These are phyloP conservation scores for Psilocybe azurescens DNA, from an alignment of 768 basidiomycete species.

Conservation along the genomic window DNA sequence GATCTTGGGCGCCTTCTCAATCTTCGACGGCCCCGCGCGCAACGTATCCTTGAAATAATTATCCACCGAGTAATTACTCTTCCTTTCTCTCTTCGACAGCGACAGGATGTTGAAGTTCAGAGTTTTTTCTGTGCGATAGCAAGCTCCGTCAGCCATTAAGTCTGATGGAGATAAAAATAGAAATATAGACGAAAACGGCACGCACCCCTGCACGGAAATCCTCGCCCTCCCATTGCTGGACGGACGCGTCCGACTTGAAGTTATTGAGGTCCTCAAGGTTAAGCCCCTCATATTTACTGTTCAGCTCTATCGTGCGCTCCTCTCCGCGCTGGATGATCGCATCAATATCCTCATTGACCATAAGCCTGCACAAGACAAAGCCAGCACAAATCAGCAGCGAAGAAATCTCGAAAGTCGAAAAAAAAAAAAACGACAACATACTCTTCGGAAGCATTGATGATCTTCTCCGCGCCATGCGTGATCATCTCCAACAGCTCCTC, in stretches of 20 bases:
- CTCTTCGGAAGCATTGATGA: slow-evolving; percentile 83
- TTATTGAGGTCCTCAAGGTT: slow-evolving; percentile 95
- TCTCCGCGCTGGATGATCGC: slow-evolving; percentile 92
- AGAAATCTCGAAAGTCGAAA: not conserved
- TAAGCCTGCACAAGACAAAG: slow-evolving; percentile 46
- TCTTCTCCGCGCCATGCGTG: slow-evolving; percentile 95
- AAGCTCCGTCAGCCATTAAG: slow-evolving; percentile 6
- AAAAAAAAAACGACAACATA: slow-evolving; percentile 38
- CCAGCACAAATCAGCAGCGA: not conserved
- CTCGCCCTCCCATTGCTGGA: slow-evolving; percentile 96
- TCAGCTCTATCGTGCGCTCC: slow-evolving; percentile 86
- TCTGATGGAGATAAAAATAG: not conserved
- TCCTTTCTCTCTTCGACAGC: slow-evolving; percentile 91
- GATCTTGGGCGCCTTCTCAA: slow-evolving; percentile 81
- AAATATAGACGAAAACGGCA: slow-evolving; percentile 5
- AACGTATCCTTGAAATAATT: slow-evolving; percentile 94
- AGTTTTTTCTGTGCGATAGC: slow-evolving; percentile 50
- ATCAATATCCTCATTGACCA: slow-evolving; percentile 92
- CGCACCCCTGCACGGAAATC: slow-evolving; percentile 82
- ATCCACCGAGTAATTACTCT: slow-evolving; percentile 93
- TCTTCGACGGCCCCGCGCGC: slow-evolving; percentile 77
- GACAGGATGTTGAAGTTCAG: slow-evolving; percentile 82
- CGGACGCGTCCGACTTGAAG: slow-evolving; percentile 92
- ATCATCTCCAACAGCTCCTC: slow-evolving; percentile 99
- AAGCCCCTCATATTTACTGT: slow-evolving; percentile 89